These are phyloP conservation scores for Vararia minispora DNA, from an alignment of 768 basidiomycete genomes.

Conservation along the genomic window DNA sequence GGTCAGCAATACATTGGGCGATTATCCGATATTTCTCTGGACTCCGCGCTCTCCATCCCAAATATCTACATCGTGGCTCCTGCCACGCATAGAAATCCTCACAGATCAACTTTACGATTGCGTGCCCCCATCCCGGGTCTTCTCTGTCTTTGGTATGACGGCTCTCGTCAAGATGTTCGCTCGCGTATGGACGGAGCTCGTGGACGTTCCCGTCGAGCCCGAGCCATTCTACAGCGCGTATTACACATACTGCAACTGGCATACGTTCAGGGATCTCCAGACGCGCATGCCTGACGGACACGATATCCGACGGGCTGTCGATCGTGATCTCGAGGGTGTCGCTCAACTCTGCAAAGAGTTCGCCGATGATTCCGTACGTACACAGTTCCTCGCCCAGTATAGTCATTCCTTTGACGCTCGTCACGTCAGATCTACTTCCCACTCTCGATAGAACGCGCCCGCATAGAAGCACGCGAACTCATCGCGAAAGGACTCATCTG, in stretches of 20 bases:
- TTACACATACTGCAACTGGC: slow-evolving; percentile 31
- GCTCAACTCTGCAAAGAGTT: slow-evolving; percentile 39
- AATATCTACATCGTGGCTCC: slow-evolving; percentile 22
- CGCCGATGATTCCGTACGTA: slow-evolving; percentile 38
- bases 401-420: too few relatives aligned
- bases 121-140: slow-evolving; percentile 34
- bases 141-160: slow-evolving; percentile 38
- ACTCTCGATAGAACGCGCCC: slow-evolving; percentile 26
- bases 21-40: slow-evolving; percentile 46
- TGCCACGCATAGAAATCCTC: slow-evolving; percentile 25
- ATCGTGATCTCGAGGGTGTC: slow-evolving; percentile 28
- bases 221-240: slow-evolving; percentile 41
- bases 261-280: slow-evolving; percentile 23
- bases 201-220: slow-evolving; percentile 25
- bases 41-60: slow-evolving; percentile 21
- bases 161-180: slow-evolving; percentile 31
- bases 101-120: slow-evolving; percentile 25
- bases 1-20: slow-evolving; percentile 30
- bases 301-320: slow-evolving; percentile 26
- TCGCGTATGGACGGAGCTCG: slow-evolving; percentile 31
- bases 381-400: too few relatives aligned
- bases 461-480: slow-evolving; percentile 34
- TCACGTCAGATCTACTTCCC: slow-evolving; percentile 36
- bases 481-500: slow-evolving; percentile 39
- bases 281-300: slow-evolving; percentile 23